Evolutionary conservation across 352 stramenopile species (phyloP).

Genomic region (Phytophthora pini): DNA sequence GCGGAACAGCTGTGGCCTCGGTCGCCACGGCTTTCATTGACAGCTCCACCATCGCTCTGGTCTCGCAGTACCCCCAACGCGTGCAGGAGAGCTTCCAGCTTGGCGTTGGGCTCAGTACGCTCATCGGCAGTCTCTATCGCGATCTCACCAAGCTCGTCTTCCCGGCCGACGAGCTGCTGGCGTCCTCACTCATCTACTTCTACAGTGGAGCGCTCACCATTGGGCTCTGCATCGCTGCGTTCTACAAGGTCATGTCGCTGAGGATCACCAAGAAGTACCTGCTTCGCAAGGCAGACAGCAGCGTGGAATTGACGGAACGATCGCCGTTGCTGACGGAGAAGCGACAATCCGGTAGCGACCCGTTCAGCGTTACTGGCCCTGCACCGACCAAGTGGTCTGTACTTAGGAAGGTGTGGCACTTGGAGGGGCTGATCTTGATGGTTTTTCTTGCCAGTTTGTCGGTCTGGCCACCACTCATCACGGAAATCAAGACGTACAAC

Average conservation of each 20-base stretch:
- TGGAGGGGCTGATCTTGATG: conserved; percentile 73
- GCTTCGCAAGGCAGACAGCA: conserved; percentile 34
- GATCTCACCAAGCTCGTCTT: conserved; percentile 87
- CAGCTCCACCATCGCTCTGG: conserved; percentile 83
- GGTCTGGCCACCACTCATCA: conserved; percentile 83
- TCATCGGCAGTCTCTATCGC: conserved; percentile 85
- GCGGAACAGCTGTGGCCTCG: conserved; percentile 66
- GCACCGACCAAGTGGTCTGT: conserved; percentile 72
- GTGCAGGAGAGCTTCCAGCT: conserved; percentile 87
- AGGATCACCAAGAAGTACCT: conserved; percentile 67
- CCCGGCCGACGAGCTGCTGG: conserved; percentile 58
- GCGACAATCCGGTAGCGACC: conserved; percentile 32
- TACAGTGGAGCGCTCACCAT: conserved; percentile 85
- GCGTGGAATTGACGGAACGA: conserved; percentile 66
- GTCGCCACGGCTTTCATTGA: conserved; percentile 85
- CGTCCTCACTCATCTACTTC: conserved; percentile 85
- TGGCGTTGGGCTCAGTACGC: conserved; percentile 78
- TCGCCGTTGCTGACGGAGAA: conserved; percentile 48
- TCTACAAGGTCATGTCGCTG: conserved; percentile 69
- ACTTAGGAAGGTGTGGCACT: conserved; percentile 66
- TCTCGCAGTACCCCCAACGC: conserved; percentile 78
- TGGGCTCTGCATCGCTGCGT: conserved; percentile 75
- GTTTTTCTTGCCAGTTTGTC: conserved; percentile 77
- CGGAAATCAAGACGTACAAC: conserved; percentile 85
- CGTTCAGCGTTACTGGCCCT: conserved; percentile 9